phyloP scores from a whole-genome alignment of 768 basidiomycete genomes.

The Gyrodon lividus region DNA sequence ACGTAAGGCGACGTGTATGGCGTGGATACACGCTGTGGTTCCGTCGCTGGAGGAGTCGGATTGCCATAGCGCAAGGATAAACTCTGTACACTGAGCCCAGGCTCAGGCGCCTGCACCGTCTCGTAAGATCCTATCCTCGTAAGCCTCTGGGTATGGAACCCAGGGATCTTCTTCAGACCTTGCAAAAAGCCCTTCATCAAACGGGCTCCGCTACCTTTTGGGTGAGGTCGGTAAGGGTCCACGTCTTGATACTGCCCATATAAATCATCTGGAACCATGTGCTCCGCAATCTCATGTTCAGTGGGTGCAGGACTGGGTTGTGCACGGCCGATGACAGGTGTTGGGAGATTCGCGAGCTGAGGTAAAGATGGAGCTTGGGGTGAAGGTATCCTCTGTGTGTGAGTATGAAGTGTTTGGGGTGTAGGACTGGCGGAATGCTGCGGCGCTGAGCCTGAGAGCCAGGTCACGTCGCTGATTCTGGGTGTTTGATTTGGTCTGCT shows the following conservation, averaged over 20 bases:
- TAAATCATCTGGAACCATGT: conserved; percentile 25
- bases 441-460: conserved; percentile 15
- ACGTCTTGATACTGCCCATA: conserved; percentile 1
- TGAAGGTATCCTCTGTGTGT: conserved; percentile 5
- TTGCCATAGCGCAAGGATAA: conserved; percentile 16
- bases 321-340: conserved; percentile 4
- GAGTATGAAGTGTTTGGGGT: conserved; percentile 8
- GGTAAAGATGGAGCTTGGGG: conserved; percentile 8
- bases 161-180: conserved; percentile 32
- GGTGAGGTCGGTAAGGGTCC: conserved; percentile 9
- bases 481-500: conserved; percentile 21
- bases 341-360: conserved; percentile 11
- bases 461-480: conserved; percentile 21
- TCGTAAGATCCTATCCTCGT: neutral
- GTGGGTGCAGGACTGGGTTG: conserved; percentile 24
- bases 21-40: conserved; percentile 17
- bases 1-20: conserved; percentile 19
- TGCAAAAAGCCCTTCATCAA: conserved; percentile 33
- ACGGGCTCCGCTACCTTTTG: conserved; percentile 8
- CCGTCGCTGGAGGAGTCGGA: conserved; percentile 14
- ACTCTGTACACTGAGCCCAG: neutral
- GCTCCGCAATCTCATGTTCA: conserved; percentile 24
- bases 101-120: conserved; percentile 3
- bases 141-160: conserved; percentile 13
- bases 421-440: conserved; percentile 10